Evolutionary conservation across 2,329 filamentous ascomycete genomes (phyloP).

Genomic region (Pseudonectria foliicola): DNA sequence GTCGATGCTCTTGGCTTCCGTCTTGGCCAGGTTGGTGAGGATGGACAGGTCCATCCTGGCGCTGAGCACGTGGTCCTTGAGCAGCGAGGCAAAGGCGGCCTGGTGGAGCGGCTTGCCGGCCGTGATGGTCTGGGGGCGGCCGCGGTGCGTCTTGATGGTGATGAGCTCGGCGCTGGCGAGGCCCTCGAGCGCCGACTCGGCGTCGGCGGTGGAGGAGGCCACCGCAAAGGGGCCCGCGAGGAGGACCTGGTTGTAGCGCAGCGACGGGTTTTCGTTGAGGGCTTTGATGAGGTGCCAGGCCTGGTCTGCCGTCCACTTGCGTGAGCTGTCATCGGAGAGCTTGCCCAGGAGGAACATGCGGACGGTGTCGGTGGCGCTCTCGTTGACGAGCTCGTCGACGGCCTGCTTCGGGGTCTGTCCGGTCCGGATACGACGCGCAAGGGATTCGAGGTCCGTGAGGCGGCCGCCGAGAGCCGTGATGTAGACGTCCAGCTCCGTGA

Average conservation of each 20-base stretch:
- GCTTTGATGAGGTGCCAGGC: slow-evolving; percentile 83
- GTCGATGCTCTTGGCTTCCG: slow-evolving; percentile 66
- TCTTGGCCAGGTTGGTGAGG: slow-evolving; percentile 59
- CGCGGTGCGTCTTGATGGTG: slow-evolving; percentile 62
- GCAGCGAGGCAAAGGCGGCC: slow-evolving; percentile 69
- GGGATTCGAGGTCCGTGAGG: slow-evolving; percentile 90
- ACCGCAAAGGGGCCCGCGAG: slow-evolving; percentile 65
- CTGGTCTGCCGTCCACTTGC: slow-evolving; percentile 74
- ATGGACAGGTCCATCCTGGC: slow-evolving; percentile 68
- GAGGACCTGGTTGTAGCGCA: slow-evolving; percentile 82
- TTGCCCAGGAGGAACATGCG: slow-evolving; percentile 82
- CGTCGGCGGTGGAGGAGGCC: slow-evolving; percentile 48
- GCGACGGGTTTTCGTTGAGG: slow-evolving; percentile 58
- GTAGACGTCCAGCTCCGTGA: slow-evolving; percentile 69
- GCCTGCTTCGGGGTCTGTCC: slow-evolving; percentile 78
- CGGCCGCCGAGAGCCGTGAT: slow-evolving; percentile 81
- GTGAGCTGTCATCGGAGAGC: slow-evolving; percentile 36
- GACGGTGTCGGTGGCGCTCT: slow-evolving; percentile 81
- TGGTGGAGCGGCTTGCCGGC: slow-evolving; percentile 82
- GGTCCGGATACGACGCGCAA: slow-evolving; percentile 80
- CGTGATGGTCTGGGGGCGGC: slow-evolving; percentile 69
- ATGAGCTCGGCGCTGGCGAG: slow-evolving; percentile 85
- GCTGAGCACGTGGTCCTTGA: slow-evolving; percentile 63
- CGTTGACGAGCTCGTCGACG: slow-evolving; percentile 80
- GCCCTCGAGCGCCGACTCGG: slow-evolving; percentile 69